Base-by-base conservation (phyloP, 352 stramenopile genomes). In the Phytophthora crassamura region DNA sequence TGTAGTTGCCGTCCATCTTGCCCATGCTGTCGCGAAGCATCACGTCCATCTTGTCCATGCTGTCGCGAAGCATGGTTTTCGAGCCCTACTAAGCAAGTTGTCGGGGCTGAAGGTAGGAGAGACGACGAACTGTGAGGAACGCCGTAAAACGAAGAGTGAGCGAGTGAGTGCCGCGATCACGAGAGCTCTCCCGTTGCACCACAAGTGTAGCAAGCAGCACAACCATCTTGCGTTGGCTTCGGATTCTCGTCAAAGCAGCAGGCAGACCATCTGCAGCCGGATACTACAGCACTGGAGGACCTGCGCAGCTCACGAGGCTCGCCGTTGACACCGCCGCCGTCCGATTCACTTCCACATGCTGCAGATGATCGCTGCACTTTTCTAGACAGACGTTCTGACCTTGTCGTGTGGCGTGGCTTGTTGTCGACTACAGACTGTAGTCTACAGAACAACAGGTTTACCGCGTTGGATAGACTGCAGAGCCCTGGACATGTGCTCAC, bases 1-100 rank as follows among this genome's bases (percentile, higher is more conserved):
- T 25, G 28, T 77, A 77, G 40, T 54, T 67, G 49, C 54, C 64
- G 22, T 77, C 64, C 49, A 72, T 33, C 50, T 72, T 72, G 43
- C 42, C n/a, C 30, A 59, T 52, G 38, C 64, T 67, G 28, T 48
- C n/a, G n/a, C n/a, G n/a, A n/a, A n/a, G n/a, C 30, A 72, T 67
- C 33, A 49, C 43, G 34, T 59, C 47, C 46, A 60, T 62, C 38
- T 66, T 67, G 38, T 69, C 61, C 8, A 64, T 35, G 33, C 61
- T 69, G 47, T 69, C 39, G 34, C 64, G 57, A 45, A 72, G 22
- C n/a, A n/a, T n/a, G n/a, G n/a, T n/a, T n/a, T n/a, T n/a, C n/a
- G n/a, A n/a, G n/a, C n/a, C n/a, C n/a, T 53, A 51, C 40, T 49
- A 60, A n/a, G n/a, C n/a, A n/a, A n/a, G n/a, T n/a, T n/a, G n/a